Base-by-base conservation (phyloP, 148 eudicot genomes). In the Arctostaphylos glauca region DNA sequence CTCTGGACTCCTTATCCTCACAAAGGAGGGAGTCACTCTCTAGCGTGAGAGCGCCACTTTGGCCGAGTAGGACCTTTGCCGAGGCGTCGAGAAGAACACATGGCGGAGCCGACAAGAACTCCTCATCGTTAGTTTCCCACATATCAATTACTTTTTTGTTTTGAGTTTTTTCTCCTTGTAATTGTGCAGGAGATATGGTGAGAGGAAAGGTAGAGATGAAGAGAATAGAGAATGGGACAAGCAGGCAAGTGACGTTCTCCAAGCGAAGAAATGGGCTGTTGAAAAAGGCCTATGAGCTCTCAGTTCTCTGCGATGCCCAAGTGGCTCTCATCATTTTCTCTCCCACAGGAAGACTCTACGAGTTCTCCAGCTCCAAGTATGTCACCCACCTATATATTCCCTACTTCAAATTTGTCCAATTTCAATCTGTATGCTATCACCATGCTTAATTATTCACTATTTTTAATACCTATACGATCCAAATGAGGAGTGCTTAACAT, bases 251-350 rank as follows among this genome's bases (percentile, higher is more conserved):
- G 41, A 84, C 86, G 8, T 84, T 84, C 74, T 84, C 86, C 13
- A 84, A 84, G 80, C 82, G 86, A 18, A 54, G 83, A 80, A 84
- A 84, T 76, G 84, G 86, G 52, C 75, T 80, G 56, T 47, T 84
- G 23, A 81, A 84, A 59, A 84, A 84, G 70, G 86, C 86, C 1
- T 50, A 62, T 18, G 86, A 84, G 76, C 81, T 84, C 9, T 84
- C 86, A 21, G 84, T 84, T 52, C 86, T 84, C 31, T 84, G 86
- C 55, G 86, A 84, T 84, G 83, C 86, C 48, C 80, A 84, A 74
- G 83, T 84, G 15, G 86, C 67, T 52, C 59, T 84, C 16, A 81
- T 84, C 76, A 81, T 84, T 54, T 84, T 84, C 84, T 81, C 86
- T 21, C 83, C 72, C 13, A 84, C 50, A 53, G 86, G 84, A 68